Evolutionary conservation across 2,329 filamentous ascomycete genomes (phyloP), one percentile per base, ranked within the genome.

Genomic region (Rhynchosporium graminicola): DNA sequence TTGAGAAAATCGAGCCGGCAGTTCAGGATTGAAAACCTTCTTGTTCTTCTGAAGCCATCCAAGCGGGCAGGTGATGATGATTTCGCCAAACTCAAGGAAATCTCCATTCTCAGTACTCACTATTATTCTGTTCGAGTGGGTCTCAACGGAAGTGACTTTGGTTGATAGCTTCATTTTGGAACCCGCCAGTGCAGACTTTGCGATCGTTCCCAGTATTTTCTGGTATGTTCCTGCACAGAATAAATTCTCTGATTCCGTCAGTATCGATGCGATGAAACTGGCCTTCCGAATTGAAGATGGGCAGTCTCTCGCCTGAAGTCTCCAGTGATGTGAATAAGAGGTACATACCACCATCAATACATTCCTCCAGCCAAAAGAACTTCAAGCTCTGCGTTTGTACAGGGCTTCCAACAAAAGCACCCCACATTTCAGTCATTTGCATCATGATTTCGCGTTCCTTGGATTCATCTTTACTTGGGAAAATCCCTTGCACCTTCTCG

Each of bases 341-440:
- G 28, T 20, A 69, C 69, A 63, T 61, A 76, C 74, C 74, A 31
- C 83, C 82, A 68, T 84, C 82, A 54, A 85, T 79, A 57, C 80
- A 82, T 69, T 85, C 82, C 68, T 85, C 82, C 2, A 86, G 71
- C 80, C 82, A 84, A 67, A 84, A 82, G 70, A 79, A 85, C 70
- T 80, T 82, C 59, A 86, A 72, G 69, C 81, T 84, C 70, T 86
- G 83, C 29, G 67, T 76, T 43, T 76, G 73, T 3, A 83, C 75
- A 2, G 77, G 74, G 59, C 76, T 80, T 3, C 83, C 83, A 29
- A 84, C 79, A 69, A 83, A 84, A 0, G 78, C 78, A 10, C 83
- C 82, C 81, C 83, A 84, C 28, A 71, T 63, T 45, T 72, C 70
- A 3, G 81, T 73, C 13, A 75, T 77, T 43, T 75, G 69, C 57